Percentiles rank a stretch among this genome's conserved stretches.
Conservation (phyloP, 2,329 filamentous ascomycete genomes). For the Byssothecium circinans region DNA sequence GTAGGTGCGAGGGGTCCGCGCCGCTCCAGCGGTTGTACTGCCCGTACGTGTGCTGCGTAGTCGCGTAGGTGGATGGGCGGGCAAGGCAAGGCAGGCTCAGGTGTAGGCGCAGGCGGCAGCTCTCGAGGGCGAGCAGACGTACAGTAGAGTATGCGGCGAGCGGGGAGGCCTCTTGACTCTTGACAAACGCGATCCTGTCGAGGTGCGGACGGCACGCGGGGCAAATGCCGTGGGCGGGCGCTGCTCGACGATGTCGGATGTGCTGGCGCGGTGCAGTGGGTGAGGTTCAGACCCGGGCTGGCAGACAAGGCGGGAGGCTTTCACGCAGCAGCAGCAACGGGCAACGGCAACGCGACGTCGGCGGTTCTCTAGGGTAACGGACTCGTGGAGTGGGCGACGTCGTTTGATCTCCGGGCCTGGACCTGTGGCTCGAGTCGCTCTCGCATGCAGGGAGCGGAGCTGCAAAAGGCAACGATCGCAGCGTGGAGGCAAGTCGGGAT, state of each 20-base stretch:
- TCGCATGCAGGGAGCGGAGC: conserved; percentile 30
- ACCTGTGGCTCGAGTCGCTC: conserved; percentile 23
- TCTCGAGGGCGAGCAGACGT: too few species aligned
- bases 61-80: too few species aligned
- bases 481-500: conserved; percentile 14
- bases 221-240: conserved; percentile 2
- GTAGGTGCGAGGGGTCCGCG: conserved; percentile 11
- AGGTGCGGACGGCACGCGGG: not conserved
- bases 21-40: too few species aligned
- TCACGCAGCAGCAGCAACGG: too few species aligned
- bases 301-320: conserved; percentile 12
- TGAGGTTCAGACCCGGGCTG: conserved; percentile 17
- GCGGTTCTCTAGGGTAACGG: conserved; percentile 20
- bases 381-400: not conserved
- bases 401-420: conserved; percentile 13
- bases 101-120: too few species aligned
- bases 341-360: conserved; percentile 21
- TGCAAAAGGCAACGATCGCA: conserved; percentile 29
- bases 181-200: not conserved
- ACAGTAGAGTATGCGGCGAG: not conserved
- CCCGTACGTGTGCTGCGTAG: too few species aligned
- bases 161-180: conserved; percentile 1
- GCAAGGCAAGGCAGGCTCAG: too few species aligned
- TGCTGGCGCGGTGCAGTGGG: conserved; percentile 8
- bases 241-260: conserved; percentile 13